Percentiles rank a stretch among this genome's conserved stretches.
Evolutionary conservation across 495 filamentous ascomycete genomes (phyloP).

Genomic region (Xylaria palmicola): DNA sequence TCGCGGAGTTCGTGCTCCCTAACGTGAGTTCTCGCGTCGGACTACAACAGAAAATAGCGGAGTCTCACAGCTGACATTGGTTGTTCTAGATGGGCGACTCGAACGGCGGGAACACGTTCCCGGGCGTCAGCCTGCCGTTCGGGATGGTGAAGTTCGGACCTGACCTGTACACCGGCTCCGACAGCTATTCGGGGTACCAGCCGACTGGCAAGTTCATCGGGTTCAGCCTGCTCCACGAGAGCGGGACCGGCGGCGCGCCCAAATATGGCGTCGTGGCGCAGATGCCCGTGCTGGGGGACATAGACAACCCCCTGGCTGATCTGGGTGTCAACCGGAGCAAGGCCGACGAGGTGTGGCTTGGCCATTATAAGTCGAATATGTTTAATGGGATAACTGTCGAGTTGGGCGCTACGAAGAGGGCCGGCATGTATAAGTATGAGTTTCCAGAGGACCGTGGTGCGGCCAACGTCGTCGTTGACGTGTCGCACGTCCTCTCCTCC

Average conservation of each 20-base stretch:
- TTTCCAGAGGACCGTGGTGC: conserved; percentile 47
- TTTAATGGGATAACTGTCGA: conserved; percentile 57
- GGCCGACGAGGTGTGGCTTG: conserved; percentile 56
- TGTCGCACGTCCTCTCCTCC: conserved; percentile 68
- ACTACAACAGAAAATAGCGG: no score
- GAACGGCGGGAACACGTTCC: conserved; percentile 67
- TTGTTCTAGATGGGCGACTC: conserved; percentile 38
- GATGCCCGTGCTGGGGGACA: conserved; percentile 55
- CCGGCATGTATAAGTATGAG: conserved; percentile 62
- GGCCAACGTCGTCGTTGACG: conserved; percentile 63
- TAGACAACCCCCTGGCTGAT: conserved; percentile 60
- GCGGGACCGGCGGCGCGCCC: conserved; percentile 70
- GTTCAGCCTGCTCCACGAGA: conserved; percentile 74
- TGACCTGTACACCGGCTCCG: conserved; percentile 56
- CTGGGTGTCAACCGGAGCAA: conserved; percentile 49
- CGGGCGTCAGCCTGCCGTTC: conserved; percentile 63
- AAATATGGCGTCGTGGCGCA: conserved; percentile 74
- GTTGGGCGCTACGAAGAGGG: conserved; percentile 59
- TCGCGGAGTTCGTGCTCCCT: conserved; percentile 25
- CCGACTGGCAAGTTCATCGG: conserved; percentile 60
- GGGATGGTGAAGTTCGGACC: conserved; percentile 72
- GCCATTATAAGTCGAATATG: conserved; percentile 61
- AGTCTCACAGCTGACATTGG: no score
- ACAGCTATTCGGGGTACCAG: conserved; percentile 67
- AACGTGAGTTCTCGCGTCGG: conserved; percentile 10